These are phyloP conservation scores for Tetracladium maxilliforme DNA, from an alignment of 2,329 filamentous ascomycete species.

Conservation along the genomic window DNA sequence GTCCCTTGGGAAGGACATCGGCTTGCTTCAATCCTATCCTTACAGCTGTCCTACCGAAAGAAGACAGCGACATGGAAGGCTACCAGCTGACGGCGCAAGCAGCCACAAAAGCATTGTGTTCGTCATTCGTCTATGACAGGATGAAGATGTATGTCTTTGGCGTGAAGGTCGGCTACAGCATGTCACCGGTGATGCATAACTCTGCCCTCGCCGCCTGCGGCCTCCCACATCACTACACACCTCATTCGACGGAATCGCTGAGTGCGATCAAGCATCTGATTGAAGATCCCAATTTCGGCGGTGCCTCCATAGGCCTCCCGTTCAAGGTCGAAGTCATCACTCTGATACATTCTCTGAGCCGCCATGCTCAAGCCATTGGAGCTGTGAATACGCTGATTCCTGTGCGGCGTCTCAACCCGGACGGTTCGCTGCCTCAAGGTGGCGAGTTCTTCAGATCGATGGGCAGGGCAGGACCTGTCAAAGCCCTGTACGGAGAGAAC, in stretches of 20 bases:
- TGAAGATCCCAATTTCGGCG: conserved; percentile 53
- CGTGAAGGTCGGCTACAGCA: conserved; percentile 55
- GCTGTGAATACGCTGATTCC: conserved; percentile 66
- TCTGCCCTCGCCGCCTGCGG: conserved; percentile 51
- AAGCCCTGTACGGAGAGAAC: conserved; percentile 63
- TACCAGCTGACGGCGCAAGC: conserved; percentile 39
- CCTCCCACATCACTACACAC: conserved; percentile 53
- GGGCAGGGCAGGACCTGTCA: conserved; percentile 50
- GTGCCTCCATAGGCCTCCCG: conserved; percentile 56
- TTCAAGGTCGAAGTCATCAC: conserved; percentile 61
- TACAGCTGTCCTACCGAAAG: conserved; percentile 40
- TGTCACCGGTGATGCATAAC: conserved; percentile 69
- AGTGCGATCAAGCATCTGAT: conserved; percentile 49
- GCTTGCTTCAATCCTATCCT: conserved; percentile 51
- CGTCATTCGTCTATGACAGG: conserved; percentile 50
- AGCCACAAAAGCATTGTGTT: conserved; percentile 49
- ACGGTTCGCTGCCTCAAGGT: conserved; percentile 40
- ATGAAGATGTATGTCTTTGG: conserved; percentile 64
- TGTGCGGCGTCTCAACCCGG: conserved; percentile 41
- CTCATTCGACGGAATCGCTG: conserved; percentile 45
- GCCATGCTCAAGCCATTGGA: conserved; percentile 60
- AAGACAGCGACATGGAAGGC: conserved; percentile 20
- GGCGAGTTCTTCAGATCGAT: conserved; percentile 28
- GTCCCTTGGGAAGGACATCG: conserved; percentile 45
- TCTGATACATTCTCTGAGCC: conserved; percentile 50